Percentiles rank a stretch among this genome's conserved stretches.
phyloP scores from a whole-genome alignment of 140 eudicot genomes.

The Oenanthe javanica region DNA sequence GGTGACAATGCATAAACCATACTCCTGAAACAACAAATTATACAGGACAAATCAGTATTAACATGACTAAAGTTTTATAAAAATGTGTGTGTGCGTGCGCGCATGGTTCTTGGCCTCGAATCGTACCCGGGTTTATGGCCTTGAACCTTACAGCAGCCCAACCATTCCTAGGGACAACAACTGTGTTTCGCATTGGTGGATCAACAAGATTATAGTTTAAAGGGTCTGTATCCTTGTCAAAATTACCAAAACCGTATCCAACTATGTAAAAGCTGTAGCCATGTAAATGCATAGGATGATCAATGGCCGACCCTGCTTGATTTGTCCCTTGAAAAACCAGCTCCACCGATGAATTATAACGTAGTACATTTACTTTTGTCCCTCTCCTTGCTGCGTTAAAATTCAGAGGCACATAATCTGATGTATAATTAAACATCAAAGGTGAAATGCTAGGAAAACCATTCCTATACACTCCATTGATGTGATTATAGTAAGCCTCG shows the following conservation, averaged over 20 bases:
- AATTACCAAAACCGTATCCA: constrained; percentile 10
- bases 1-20: constrained; percentile 57
- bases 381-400: background rate
- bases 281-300: constrained; percentile 12
- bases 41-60: background rate
- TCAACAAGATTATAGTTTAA: constrained; percentile 1
- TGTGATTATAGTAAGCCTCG: constrained; percentile 8
- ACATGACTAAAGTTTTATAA: background rate
- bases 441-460: background rate
- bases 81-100: background rate
- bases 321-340: constrained; percentile 10
- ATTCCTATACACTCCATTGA: background rate
- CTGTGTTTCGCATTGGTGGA: constrained; percentile 4
- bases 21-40: constrained; percentile 26
- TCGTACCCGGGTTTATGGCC: background rate
- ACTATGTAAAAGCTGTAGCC: constrained; percentile 4
- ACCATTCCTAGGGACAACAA: constrained; percentile 11
- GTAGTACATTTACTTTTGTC: constrained; percentile 2
- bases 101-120: background rate
- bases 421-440: background rate
- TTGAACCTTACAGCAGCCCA: constrained; percentile 9
- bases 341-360: constrained; percentile 3
- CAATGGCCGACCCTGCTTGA: background rate
- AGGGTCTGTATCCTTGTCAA: background rate
- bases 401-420: constrained; percentile 1